Conservation (phyloP, 345 rosid species). For the Aquilaria malaccensis region DNA sequence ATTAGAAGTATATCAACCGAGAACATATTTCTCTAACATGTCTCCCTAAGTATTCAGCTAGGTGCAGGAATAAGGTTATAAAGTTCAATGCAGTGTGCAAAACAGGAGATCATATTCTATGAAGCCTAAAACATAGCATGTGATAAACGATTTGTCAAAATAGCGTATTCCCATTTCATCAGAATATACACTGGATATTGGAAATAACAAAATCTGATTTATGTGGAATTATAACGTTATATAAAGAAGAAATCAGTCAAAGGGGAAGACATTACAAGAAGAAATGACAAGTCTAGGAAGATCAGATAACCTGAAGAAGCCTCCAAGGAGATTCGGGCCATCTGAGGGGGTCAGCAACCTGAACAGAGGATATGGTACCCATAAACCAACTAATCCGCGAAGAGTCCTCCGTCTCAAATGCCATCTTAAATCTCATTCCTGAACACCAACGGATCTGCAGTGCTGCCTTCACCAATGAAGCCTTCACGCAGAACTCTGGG, state of each 20-base stretch:
- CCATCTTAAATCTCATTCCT: conserved; percentile 76
- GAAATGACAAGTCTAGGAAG: not conserved
- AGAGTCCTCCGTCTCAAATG: conserved; percentile 75
- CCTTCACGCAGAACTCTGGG: conserved; percentile 57
- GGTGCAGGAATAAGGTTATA: not conserved
- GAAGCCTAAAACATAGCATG: no score
- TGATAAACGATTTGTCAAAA: no score
- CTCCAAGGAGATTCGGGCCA: conserved; percentile 86
- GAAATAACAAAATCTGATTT: no score
- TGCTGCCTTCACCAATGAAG: conserved; percentile 48
- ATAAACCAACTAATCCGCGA: conserved; percentile 80
- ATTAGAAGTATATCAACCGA: not conserved
- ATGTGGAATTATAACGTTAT: no score
- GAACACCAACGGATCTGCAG: conserved; percentile 61
- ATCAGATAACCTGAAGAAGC: conserved; percentile 57
- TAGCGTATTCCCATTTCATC: no score
- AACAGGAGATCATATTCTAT: no score
- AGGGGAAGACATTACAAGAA: not conserved
- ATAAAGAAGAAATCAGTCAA: no score
- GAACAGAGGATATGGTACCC: conserved; percentile 70
- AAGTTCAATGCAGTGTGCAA: not conserved
- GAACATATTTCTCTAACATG: not conserved
- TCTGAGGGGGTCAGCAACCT: conserved; percentile 48
- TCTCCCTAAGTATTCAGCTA: conserved; percentile 9
- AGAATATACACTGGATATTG: no score